Evolutionary conservation across 306 rosid genomes (phyloP).

Genomic region (Dalbergia cochinchinensis): DNA sequence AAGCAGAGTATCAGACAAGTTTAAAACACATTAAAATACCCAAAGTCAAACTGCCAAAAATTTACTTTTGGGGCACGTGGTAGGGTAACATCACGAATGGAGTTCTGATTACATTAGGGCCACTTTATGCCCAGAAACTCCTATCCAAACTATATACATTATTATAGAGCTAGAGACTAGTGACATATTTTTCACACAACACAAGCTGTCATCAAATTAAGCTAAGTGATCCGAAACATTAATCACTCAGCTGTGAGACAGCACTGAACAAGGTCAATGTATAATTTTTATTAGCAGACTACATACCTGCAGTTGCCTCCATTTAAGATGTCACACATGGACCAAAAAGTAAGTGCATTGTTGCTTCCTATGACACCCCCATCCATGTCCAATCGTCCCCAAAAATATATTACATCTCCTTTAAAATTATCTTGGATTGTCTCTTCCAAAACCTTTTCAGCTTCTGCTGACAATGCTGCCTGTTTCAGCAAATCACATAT

Average conservation of each 20-base stretch:
- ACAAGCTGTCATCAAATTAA: constrained; percentile 27
- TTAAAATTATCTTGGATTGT: constrained; percentile 60
- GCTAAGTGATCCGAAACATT: constrained; percentile 4
- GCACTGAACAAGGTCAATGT: constrained; percentile 25
- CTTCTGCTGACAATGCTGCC: constrained; percentile 74
- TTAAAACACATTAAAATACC: constrained; percentile 25
- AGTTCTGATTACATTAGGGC: background rate
- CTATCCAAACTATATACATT: constrained; percentile 27
- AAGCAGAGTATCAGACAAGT: constrained; percentile 35
- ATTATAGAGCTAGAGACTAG: background rate
- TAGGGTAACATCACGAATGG: too few species aligned
- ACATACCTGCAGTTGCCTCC: constrained; percentile 92
- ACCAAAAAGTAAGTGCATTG: constrained; percentile 85
- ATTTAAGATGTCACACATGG: constrained; percentile 89
- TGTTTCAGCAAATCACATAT: constrained; percentile 54
- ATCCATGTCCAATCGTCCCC: constrained; percentile 78
- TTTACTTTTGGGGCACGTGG: background rate
- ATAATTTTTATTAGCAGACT: background rate
- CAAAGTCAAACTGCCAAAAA: constrained; percentile 18
- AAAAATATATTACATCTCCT: constrained; percentile 89
- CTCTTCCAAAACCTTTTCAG: constrained; percentile 80
- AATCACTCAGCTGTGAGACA: constrained; percentile 34
- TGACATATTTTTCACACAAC: constrained; percentile 26
- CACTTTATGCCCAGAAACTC: constrained; percentile 35
- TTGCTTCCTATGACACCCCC: constrained; percentile 57